A percentile compares a stretch with the other conserved stretches of the same genome.
These are phyloP conservation scores for Apiospora marii DNA, from an alignment of 2,329 filamentous ascomycete species.

Conservation along the genomic window DNA sequence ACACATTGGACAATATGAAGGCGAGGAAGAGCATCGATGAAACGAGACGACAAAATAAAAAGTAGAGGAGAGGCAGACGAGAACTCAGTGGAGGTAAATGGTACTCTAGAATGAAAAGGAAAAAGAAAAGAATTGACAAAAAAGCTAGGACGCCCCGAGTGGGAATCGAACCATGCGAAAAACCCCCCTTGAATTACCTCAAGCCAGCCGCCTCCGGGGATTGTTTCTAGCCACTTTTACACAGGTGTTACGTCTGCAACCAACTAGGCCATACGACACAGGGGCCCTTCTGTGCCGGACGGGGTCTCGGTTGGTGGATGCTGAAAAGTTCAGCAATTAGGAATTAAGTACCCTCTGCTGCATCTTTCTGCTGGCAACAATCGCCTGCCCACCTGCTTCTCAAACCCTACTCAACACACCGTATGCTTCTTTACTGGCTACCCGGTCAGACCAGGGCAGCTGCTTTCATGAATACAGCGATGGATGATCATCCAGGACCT, in stretches of 20 bases:
- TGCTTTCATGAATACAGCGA: too few species aligned
- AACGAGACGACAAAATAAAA: too few species aligned
- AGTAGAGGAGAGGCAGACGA: background rate
- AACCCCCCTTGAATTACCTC: slow-evolving; percentile 6
- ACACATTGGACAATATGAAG: too few species aligned
- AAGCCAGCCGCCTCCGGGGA: background rate
- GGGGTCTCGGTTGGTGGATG: background rate
- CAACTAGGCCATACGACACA: background rate
- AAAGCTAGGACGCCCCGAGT: background rate
- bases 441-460: too few species aligned
- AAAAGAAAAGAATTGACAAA: background rate
- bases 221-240: background rate
- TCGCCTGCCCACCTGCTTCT: background rate
- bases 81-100: too few species aligned
- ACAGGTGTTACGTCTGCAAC: background rate
- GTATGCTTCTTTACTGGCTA: too few species aligned
- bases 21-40: too few species aligned
- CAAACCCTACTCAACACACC: too few species aligned
- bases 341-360: background rate
- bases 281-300: background rate
- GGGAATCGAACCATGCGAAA: background rate
- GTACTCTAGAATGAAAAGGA: background rate
- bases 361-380: background rate
- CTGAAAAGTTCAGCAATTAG: background rate
- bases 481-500: too few species aligned